Percentiles rank a stretch among this genome's conserved stretches.
Evolutionary conservation across 495 filamentous ascomycete genomes (phyloP).

Genomic region (Rostrohypoxylon terebratum): DNA sequence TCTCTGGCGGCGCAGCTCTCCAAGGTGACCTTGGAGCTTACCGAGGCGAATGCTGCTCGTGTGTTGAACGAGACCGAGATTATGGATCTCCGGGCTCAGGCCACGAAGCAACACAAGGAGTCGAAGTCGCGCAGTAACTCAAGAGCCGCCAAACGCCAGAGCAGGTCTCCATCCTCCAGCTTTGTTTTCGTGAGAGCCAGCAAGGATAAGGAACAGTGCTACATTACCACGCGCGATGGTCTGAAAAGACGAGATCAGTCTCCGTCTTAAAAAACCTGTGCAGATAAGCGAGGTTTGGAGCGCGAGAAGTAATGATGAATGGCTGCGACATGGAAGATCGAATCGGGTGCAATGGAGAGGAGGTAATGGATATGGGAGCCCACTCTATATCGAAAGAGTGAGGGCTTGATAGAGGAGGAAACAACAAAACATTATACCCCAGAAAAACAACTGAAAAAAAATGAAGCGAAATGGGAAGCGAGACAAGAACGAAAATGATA

Average conservation of each 20-base stretch:
- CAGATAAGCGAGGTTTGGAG: not conserved
- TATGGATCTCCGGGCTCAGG: constrained; percentile 10
- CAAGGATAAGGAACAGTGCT: constrained; percentile 33
- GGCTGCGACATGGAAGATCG: not conserved
- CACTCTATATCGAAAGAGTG: not conserved
- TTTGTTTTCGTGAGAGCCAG: constrained; percentile 47
- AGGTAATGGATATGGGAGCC: not conserved
- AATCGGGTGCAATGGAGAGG: not conserved
- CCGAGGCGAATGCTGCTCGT: not conserved
- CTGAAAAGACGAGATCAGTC: constrained; percentile 37
- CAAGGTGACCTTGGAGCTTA: constrained; percentile 16
- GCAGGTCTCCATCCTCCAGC: constrained; percentile 36
- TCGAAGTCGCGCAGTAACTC: constrained; percentile 47
- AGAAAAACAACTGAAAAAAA: constrained; percentile 13
- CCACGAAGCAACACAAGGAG: constrained; percentile 18
- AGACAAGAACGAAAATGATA: constrained; percentile 12
- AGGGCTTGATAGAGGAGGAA: constrained; percentile 12
- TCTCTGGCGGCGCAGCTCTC: constrained; percentile 30
- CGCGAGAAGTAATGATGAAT: not conserved
- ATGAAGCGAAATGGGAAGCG: not conserved
- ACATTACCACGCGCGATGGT: constrained; percentile 43
- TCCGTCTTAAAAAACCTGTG: constrained; percentile 13
- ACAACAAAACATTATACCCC: not conserved
- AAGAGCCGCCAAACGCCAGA: constrained; percentile 43
- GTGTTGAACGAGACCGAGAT: not conserved